These are phyloP conservation scores for Volvariella surrecta DNA, from an alignment of 1,284 basidiomycete species.

Conservation along the genomic window DNA sequence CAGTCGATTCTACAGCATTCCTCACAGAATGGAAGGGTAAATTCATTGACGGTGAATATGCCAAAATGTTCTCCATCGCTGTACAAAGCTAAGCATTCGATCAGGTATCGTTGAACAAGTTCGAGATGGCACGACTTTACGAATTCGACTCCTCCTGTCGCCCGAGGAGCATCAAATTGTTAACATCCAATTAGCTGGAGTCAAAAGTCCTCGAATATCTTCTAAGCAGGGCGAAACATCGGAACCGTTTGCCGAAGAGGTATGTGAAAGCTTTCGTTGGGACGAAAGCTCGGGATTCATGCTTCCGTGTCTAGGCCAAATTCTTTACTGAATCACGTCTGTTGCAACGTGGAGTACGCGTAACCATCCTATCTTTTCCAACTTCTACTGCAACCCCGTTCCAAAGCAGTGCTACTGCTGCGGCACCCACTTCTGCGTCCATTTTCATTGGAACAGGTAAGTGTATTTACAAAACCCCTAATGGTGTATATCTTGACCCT, in stretches of 20 bases:
- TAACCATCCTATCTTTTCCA: conserved; percentile 84
- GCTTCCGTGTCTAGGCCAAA: conserved; percentile 57
- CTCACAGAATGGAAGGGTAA: conserved; percentile 89
- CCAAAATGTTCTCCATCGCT: conserved; percentile 2
- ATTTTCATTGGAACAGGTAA: conserved; percentile 85
- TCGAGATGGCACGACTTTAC: conserved; percentile 86
- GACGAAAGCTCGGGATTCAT: conserved; percentile 7
- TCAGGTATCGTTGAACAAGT: conserved; percentile 90
- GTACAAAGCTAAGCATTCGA: conserved; percentile 3
- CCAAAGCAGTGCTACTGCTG: conserved; percentile 52
- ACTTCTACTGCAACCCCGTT: conserved; percentile 77
- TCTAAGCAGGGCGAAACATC: conserved; percentile 69
- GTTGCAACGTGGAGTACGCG: conserved; percentile 83
- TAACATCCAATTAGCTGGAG: conserved; percentile 81
- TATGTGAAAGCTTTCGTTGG: conserved; percentile 24
- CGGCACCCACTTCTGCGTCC: conserved; percentile 60
- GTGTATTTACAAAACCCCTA: conserved; percentile 14
- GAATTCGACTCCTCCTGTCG: conserved; percentile 82
- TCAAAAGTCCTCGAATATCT: conserved; percentile 70
- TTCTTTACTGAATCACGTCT: conserved; percentile 93
- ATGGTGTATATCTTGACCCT: conserved; percentile 1
- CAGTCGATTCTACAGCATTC: conserved; percentile 82
- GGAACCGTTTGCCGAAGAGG: conserved; percentile 83
- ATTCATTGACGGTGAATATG: conserved; percentile 76
- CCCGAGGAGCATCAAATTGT: conserved; percentile 83